Evolutionary conservation across 1,139 yeast genomes (phyloP).

Genomic region (Saccharomyces uvarum): DNA sequence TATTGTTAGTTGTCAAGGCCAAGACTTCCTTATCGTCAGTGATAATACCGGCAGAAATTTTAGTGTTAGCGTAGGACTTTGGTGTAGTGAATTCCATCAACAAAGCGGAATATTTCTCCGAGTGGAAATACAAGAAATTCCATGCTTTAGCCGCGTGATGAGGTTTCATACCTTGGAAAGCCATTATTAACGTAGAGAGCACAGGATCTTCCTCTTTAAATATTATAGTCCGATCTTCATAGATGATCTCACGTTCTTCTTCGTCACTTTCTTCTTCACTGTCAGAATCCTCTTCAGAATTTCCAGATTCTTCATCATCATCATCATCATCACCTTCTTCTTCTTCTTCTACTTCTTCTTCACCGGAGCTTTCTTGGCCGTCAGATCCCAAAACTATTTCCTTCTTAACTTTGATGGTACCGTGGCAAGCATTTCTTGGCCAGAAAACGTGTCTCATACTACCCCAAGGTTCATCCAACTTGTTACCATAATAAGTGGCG

Average conservation of each 20-base stretch:
- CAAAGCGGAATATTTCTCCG: conserved; percentile 62
- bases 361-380: background rate
- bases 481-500: conserved; percentile 75
- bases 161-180: conserved; percentile 98
- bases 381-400: conserved; percentile 4
- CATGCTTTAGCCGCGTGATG: conserved; percentile 97
- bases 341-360: conserved; percentile 11
- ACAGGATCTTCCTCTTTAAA: conserved; percentile 37
- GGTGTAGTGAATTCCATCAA: conserved; percentile 97
- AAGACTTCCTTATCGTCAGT: conserved; percentile 57
- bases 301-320: conserved; percentile 12
- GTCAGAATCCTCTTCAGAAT: conserved; percentile 18
- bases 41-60: conserved; percentile 72
- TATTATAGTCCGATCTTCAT: conserved; percentile 18
- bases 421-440: conserved; percentile 76
- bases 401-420: conserved; percentile 43
- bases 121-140: conserved; percentile 90
- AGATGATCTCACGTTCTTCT: conserved; percentile 12
- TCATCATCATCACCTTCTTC: conserved; percentile 16
- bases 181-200: conserved; percentile 84
- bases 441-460: conserved; percentile 92
- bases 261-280: conserved; percentile 7
- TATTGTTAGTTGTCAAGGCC: conserved; percentile 59
- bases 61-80: conserved; percentile 72
- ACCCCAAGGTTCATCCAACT: conserved; percentile 85